Conservation (phyloP, 495 filamentous ascomycete genomes). For the Venustampulla echinocandica region DNA sequence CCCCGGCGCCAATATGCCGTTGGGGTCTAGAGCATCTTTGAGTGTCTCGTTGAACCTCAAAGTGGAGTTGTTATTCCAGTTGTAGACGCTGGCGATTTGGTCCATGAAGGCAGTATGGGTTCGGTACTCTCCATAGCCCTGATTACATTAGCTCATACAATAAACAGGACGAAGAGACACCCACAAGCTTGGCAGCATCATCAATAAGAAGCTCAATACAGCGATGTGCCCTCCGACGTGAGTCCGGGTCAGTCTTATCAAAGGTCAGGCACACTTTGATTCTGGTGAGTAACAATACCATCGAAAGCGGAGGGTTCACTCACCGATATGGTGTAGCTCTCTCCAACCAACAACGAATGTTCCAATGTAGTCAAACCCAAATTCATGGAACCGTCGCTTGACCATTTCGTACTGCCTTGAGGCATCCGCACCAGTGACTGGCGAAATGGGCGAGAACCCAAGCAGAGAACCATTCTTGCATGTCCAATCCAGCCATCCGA, state of each 20-base stretch:
- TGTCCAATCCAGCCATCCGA: constrained; percentile 47
- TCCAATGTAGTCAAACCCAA: constrained; percentile 43
- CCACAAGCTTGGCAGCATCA: no score
- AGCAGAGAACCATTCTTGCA: constrained; percentile 50
- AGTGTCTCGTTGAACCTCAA: constrained; percentile 44
- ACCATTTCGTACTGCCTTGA: constrained; percentile 36
- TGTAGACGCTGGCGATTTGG: constrained; percentile 43
- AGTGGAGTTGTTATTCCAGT: constrained; percentile 38
- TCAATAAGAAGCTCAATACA: no score
- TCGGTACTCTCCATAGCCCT: constrained; percentile 46
- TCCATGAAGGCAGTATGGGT: constrained; percentile 44
- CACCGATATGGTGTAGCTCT: constrained; percentile 48
- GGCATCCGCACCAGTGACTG: constrained; percentile 43
- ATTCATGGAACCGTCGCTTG: constrained; percentile 28
- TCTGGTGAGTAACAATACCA: constrained; percentile 26
- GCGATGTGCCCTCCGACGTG: constrained; percentile 30
- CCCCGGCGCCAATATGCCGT: constrained; percentile 41
- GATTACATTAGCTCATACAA: no score
- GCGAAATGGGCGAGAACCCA: constrained; percentile 48
- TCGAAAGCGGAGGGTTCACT: constrained; percentile 41
- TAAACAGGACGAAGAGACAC: no score
- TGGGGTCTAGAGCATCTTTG: constrained; percentile 42
- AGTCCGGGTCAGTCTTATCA: constrained; percentile 35
- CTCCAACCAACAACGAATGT: constrained; percentile 43
- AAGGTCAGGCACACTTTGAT: constrained; percentile 27